phyloP scores from a whole-genome alignment of 176 grass and related monocot species.

The Dendrocalamus sinicus region DNA sequence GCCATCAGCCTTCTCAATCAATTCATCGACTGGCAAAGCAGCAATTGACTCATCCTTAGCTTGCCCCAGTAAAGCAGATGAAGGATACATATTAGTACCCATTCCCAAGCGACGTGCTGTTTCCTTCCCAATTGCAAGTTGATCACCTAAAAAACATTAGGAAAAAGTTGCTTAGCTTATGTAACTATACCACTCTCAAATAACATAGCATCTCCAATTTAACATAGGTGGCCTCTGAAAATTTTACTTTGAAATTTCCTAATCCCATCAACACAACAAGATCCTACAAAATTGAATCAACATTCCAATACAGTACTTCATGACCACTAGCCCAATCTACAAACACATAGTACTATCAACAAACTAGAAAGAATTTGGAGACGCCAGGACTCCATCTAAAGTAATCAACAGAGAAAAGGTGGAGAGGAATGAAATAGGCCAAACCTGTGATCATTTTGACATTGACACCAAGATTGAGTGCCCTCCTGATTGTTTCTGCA shows the following conservation, averaged over 20 bases:
- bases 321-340: neutral
- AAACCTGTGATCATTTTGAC: constrained; percentile 95
- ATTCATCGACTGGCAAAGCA: constrained; percentile 80
- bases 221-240: neutral
- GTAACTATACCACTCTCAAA: neutral
- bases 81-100: constrained; percentile 98
- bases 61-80: constrained; percentile 84
- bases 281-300: neutral
- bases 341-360: neutral
- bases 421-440: constrained; percentile 3
- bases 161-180: neutral
- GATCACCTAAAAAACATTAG: constrained; percentile 62
- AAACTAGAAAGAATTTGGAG: neutral
- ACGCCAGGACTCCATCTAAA: neutral
- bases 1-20: constrained; percentile 93
- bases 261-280: neutral
- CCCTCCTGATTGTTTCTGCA: constrained; percentile 87
- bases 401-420: constrained; percentile 2
- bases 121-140: constrained; percentile 91
- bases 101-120: constrained; percentile 86
- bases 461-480: constrained; percentile 84
- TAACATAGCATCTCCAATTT: neutral
- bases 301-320: neutral
- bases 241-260: neutral
- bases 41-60: constrained; percentile 74